Base-by-base conservation (phyloP, 208 protist species). In the Leishmania gerbilli region DNA sequence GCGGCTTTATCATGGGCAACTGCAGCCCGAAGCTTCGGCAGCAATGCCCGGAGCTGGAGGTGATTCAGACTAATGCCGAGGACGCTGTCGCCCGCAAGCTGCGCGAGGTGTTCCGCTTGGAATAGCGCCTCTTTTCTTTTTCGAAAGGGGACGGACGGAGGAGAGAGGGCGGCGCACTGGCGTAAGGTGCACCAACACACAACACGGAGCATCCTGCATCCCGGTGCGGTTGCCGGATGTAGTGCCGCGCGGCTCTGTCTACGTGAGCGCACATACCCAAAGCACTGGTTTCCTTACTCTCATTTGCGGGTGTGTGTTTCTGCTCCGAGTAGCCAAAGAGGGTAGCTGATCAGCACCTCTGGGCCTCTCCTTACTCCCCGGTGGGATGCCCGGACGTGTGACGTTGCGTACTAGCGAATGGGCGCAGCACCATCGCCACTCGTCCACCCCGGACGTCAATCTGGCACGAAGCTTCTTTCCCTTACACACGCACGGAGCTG, bases 1-100 rank as follows among this genome's bases (percentile, higher is more conserved):
- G 90, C 19, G 89, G 90, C 19, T 95, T 86, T 81, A 79, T 95
- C 11, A 94, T 95, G 90, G 85, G 78, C 31, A 95, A 94, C 76
- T 91, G 85, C 72, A 88, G 87, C 34, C 65, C 80, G 9, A 76
- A 82, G 37, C 84, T 95, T 71, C 89, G 88, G 81, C 84, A 86
- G 75, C 65, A 60, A 21, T 82, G 90, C 11, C 92, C 92, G 19
- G n/a, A 95, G 27, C 42, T 93, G 42, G 90, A 94, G 79, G 86
- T 93, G 13, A 87, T 95, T 24, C 74, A 84, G 19, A 88, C 71
- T 13, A 93, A 94, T 76, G 71, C 67, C 47, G 87, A 94, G 15
- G 89, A 95, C 68, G 92, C 84, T 4, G 90, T 94, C 21, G 89
- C 90, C 42, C 47, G 68, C 1, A 94, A 93, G 55, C 84, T 95